A percentile compares a stretch with the other conserved stretches of the same genome.
These are phyloP conservation scores for Keithomyces neogunnii DNA, from an alignment of 2,329 filamentous ascomycete species.

Conservation along the genomic window DNA sequence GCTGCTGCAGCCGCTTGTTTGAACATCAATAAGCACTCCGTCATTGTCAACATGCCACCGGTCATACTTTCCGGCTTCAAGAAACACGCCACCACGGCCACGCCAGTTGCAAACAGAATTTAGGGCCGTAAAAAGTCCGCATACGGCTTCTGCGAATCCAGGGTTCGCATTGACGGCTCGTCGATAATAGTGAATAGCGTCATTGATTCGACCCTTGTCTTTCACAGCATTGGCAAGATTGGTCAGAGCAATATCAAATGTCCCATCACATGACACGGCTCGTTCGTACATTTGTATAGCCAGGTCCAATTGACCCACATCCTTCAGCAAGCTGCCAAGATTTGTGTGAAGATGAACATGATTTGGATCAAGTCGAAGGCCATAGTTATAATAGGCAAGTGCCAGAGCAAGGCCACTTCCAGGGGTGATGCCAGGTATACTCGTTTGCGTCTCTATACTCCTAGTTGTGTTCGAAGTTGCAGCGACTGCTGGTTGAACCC, in stretches of 20 bases:
- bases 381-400: constrained; percentile 91
- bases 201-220: constrained; percentile 83
- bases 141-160: constrained; percentile 93
- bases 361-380: constrained; percentile 72
- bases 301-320: constrained; percentile 84
- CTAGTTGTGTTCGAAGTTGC: constrained; percentile 16
- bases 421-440: constrained; percentile 69
- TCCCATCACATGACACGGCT: constrained; percentile 84
- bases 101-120: constrained; percentile 97
- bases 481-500: constrained; percentile 63
- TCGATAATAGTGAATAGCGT: constrained; percentile 87
- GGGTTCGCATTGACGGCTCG: constrained; percentile 87
- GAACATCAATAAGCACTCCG: constrained; percentile 74
- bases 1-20: constrained; percentile 48
- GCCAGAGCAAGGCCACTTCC: constrained; percentile 85
- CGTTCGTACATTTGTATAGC: constrained; percentile 97
- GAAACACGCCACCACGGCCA: constrained; percentile 75
- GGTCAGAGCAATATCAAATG: constrained; percentile 92
- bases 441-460: constrained; percentile 17
- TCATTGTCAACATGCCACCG: constrained; percentile 87
- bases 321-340: constrained; percentile 87
- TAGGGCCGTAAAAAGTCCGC: constrained; percentile 85
- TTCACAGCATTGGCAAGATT: constrained; percentile 98
- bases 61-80: constrained; percentile 66
- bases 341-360: constrained; percentile 98